Evolutionary conservation across 2,329 filamentous ascomycete species (phyloP), one percentile per base, ranked within the genome.

Genomic region (Cladophialophora psammophila): DNA sequence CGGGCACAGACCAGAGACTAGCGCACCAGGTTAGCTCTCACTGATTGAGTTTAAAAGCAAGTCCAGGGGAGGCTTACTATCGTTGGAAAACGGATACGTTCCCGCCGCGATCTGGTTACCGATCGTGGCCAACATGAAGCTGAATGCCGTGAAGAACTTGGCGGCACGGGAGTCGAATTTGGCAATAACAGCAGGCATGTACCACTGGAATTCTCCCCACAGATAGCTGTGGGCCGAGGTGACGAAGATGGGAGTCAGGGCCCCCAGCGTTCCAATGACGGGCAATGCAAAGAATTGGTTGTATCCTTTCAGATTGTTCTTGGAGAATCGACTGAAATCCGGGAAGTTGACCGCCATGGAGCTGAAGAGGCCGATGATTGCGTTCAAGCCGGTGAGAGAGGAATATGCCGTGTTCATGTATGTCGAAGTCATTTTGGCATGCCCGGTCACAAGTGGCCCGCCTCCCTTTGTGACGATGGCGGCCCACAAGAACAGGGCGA

Each of bases 1-100:
- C 0, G 93, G 93, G 2, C 94, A 80, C 10, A 96, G 83, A 0
- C 92, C 92, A 0, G 91, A 92, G 86, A 96, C 85, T 61, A 10
- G 32, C 15, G 35, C 48, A 31, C 12, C 45, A 5, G 7, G 48
- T 61, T 38, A 61, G 59, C 48, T 3, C 38, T 31, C 18, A 31
- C 34, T 26, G 48, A 31, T 26, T 45, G 52, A 38, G 15, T 36
- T 32, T 12, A 8, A 32, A 13, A 10, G 8, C n/a, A 36, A 32
- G 12, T 31, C 12, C 45, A 18, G 13, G 12, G 3, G 20, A 35
- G 2, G 53, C 59, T 61, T 31, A 61, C 59, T 53, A 40, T 61
- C 59, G 34, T 61, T 61, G 35, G 59, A 61, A 34, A 61, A 61
- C 1, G 59, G 59, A 42, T 61, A 79, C 2, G 77, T 79, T 40